phyloP scores from a whole-genome alignment of 352 stramenopile species.

The Phytophthora nicotianae region DNA sequence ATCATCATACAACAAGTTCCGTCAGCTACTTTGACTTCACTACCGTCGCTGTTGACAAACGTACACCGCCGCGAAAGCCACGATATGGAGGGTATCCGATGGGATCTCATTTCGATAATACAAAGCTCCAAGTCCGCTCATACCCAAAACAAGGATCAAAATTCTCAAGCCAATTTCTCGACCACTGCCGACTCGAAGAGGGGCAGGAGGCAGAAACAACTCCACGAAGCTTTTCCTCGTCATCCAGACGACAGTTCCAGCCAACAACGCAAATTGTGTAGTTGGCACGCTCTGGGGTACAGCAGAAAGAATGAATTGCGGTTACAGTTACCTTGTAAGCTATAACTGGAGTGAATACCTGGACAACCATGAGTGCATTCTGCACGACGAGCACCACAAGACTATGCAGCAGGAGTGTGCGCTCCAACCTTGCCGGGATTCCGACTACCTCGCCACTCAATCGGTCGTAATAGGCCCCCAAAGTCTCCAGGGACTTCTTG shows the following conservation, averaged over 20 bases:
- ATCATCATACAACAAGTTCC: background rate
- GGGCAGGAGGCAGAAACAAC: conserved; percentile 18
- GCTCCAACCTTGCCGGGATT: conserved; percentile 33
- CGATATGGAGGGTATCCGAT: conserved; percentile 13
- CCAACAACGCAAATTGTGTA: conserved; percentile 34
- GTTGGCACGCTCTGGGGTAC: conserved; percentile 32
- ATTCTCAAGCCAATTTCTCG: conserved; percentile 15
- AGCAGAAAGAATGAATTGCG: background rate
- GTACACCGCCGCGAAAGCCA: conserved; percentile 29
- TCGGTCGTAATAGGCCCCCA: conserved; percentile 20
- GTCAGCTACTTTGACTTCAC: background rate
- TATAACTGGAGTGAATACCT: conserved; percentile 33
- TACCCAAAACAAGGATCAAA: background rate
- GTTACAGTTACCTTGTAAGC: background rate
- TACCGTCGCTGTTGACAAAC: conserved; percentile 3
- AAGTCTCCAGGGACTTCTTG: conserved; percentile 14
- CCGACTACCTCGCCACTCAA: conserved; percentile 21
- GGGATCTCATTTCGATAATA: conserved; percentile 8
- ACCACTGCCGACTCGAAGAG: conserved; percentile 4
- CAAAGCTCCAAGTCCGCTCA: conserved; percentile 9
- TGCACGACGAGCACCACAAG: conserved; percentile 37
- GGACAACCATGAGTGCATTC: conserved; percentile 48
- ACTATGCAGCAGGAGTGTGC: conserved; percentile 43
- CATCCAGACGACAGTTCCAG: conserved; percentile 50
- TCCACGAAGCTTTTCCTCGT: conserved; percentile 29